Conservation (phyloP, 2,329 filamentous ascomycete species). For the Elsinoe arachidis region DNA sequence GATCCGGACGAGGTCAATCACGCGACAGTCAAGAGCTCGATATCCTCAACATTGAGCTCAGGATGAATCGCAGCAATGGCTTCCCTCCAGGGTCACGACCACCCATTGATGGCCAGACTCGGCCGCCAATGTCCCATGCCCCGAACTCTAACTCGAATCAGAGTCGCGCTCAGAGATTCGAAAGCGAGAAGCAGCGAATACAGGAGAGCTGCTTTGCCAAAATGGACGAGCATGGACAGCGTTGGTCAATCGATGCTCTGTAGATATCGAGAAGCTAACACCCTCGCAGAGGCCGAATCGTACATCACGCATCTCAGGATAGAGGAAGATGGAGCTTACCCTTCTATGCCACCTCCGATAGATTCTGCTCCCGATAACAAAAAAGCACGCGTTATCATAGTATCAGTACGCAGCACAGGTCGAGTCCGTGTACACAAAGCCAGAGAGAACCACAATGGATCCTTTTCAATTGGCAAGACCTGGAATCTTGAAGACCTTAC, state of each 20-base stretch:
- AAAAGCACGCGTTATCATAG: constrained; percentile 84
- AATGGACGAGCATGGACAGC: constrained; percentile 74
- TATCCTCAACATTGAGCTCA: not conserved
- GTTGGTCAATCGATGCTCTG: constrained; percentile 47
- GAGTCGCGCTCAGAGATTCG: constrained; percentile 71
- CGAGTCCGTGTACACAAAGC: constrained; percentile 94
- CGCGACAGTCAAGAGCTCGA: not conserved
- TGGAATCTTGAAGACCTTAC: constrained; percentile 91
- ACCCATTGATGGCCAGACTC: constrained; percentile 12
- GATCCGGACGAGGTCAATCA: not conserved
- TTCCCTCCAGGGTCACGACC: constrained; percentile 13
- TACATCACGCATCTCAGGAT: constrained; percentile 97
- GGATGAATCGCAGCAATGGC: constrained; percentile 18
- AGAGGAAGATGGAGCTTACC: constrained; percentile 73
- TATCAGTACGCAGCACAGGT: constrained; percentile 85
- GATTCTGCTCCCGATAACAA: constrained; percentile 64
- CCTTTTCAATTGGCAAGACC: constrained; percentile 96
- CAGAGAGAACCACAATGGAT: constrained; percentile 85
- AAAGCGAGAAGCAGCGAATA: constrained; percentile 93
- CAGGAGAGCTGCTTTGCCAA: constrained; percentile 91
- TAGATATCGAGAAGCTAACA: constrained; percentile 13
- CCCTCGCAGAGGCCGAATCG: constrained; percentile 66
- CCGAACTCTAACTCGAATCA: constrained; percentile 20
- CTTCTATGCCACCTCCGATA: constrained; percentile 75
- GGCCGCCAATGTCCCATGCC: constrained; percentile 5